phyloP scores from a whole-genome alignment of 192 early-diverging fungal species.

The Umbelopsis sp. region DNA sequence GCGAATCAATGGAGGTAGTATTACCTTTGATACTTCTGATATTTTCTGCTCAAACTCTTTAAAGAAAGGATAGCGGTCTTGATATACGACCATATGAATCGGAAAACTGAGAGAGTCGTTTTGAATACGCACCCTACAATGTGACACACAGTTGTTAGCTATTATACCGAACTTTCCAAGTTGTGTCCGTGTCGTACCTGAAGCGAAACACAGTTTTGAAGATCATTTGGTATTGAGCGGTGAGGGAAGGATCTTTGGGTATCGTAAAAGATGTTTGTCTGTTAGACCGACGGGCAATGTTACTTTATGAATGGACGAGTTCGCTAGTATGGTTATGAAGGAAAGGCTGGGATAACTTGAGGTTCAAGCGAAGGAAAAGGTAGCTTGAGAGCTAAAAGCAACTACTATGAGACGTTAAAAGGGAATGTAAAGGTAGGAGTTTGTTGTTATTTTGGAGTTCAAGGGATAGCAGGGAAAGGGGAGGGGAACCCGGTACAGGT shows the following conservation, averaged over 20 bases:
- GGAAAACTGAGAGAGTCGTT: slow-evolving; percentile 11
- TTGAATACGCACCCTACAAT: background rate
- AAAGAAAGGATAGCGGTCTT: slow-evolving; percentile 15
- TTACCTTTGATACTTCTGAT: slow-evolving; percentile 9
- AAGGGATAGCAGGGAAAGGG: slow-evolving; percentile 16
- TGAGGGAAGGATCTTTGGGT: background rate
- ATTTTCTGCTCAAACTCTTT: slow-evolving; percentile 12
- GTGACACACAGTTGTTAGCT: background rate
- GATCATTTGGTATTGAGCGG: background rate
- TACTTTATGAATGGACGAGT: background rate
- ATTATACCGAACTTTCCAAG: background rate
- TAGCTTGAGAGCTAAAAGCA: slow-evolving; percentile 6
- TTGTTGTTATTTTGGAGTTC: slow-evolving; percentile 16
- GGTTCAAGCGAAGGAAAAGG: slow-evolving; percentile 10
- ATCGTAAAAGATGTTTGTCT: background rate
- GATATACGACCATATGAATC: slow-evolving; percentile 3
- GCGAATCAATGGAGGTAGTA: background rate
- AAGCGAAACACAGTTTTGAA: slow-evolving; percentile 13
- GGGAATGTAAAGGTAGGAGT: slow-evolving; percentile 19
- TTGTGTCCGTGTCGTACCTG: background rate
- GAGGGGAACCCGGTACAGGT: background rate
- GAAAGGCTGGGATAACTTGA: slow-evolving; percentile 13
- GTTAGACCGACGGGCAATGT: background rate
- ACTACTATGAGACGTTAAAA: slow-evolving; percentile 18
- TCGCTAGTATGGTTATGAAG: slow-evolving; percentile 7